Conservation (phyloP, 805 yeast species). For the Spathaspora gorwiae region DNA sequence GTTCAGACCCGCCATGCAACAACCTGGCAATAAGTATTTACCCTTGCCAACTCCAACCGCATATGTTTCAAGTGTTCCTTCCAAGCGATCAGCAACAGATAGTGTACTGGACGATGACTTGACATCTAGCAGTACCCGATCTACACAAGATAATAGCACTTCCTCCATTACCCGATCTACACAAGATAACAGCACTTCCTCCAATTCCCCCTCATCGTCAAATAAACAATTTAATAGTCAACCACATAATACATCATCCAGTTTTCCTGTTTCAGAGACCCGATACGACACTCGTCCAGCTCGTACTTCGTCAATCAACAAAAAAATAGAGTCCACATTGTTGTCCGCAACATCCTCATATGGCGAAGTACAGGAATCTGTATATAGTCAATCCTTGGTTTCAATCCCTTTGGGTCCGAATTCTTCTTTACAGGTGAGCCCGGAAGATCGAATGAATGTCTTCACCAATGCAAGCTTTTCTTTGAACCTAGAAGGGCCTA, state of each 20-base stretch:
- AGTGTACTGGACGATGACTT: too few relatives aligned
- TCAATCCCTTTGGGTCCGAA: conserved; percentile 34
- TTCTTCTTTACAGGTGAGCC: conserved; percentile 26
- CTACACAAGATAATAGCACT: too few relatives aligned
- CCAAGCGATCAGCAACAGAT: too few relatives aligned
- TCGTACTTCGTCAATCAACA: neutral
- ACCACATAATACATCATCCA: neutral
- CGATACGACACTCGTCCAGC: neutral
- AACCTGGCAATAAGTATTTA: too few relatives aligned
- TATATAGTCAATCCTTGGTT: conserved; percentile 12
- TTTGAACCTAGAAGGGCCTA: conserved; percentile 31
- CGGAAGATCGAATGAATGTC: conserved; percentile 28
- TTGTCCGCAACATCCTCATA: neutral
- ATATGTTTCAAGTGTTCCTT: too few relatives aligned
- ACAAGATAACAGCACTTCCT: too few relatives aligned
- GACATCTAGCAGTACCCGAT: too few relatives aligned
- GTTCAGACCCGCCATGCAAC: too few relatives aligned
- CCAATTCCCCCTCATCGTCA: too few relatives aligned
- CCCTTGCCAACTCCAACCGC: too few relatives aligned
- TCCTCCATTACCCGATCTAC: too few relatives aligned
- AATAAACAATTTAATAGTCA: neutral
- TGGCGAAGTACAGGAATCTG: neutral
- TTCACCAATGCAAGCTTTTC: conserved; percentile 33
- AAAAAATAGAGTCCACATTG: neutral
- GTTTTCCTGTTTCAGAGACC: neutral